A percentile compares a stretch with the other conserved stretches of the same genome.
Conservation (phyloP, 345 rosid species). For the Diplotaxis tenuifolia region DNA sequence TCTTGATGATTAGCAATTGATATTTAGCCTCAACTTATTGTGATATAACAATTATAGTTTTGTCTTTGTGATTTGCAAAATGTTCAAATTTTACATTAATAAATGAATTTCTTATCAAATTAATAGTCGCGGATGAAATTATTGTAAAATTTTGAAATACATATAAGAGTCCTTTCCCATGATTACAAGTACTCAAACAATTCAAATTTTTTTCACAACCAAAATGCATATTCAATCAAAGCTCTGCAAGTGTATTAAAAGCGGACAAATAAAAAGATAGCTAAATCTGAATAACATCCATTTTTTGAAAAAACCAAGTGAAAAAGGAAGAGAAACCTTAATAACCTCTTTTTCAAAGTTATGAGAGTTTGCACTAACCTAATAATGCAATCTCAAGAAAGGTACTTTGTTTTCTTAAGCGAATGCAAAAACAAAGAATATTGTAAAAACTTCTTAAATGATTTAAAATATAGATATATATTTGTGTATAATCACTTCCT, state of each 20-base stretch:
- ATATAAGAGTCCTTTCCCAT: neutral
- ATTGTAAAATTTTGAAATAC: neutral
- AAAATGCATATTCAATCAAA: neutral
- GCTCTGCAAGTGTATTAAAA: neutral
- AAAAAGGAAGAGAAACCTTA: neutral
- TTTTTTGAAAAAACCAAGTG: neutral
- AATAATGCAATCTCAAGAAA: slow-evolving; percentile 28
- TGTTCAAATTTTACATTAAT: neutral
- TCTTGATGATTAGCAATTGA: neutral
- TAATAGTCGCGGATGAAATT: too few relatives aligned
- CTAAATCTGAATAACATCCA: neutral
- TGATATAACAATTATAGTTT: neutral
- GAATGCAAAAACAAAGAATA: neutral
- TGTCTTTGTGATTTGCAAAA: neutral
- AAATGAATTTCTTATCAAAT: neutral
- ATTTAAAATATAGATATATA: neutral
- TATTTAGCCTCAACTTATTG: neutral
- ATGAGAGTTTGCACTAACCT: slow-evolving; percentile 29
- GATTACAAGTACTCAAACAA: slow-evolving; percentile 1
- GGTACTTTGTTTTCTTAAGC: neutral
- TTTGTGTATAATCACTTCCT: slow-evolving; percentile 15
- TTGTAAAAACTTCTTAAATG: neutral
- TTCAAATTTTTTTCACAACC: neutral
- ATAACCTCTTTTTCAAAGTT: neutral
- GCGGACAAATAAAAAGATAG: neutral